A percentile compares a stretch with the other conserved stretches of the same genome.
Evolutionary conservation across 345 rosid species (phyloP).

Genomic region (Isatis tinctoria): DNA sequence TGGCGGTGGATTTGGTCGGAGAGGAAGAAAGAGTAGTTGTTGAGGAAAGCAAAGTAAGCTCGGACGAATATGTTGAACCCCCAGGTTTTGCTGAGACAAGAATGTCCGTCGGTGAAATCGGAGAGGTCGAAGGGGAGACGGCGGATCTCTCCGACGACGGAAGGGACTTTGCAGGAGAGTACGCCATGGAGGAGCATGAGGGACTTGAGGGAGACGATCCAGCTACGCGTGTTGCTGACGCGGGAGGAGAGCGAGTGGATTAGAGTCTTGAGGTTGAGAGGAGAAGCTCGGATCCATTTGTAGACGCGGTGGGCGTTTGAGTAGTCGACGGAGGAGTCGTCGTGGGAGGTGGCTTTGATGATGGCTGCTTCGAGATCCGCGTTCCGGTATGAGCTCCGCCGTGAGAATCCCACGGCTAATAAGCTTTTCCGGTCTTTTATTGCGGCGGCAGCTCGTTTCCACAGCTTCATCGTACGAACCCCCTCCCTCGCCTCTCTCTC

Average conservation of each 20-base stretch:
- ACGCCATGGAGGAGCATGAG: conserved; percentile 74
- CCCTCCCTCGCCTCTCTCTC: background rate
- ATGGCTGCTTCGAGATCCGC: conserved; percentile 59
- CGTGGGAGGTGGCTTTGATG: conserved; percentile 86
- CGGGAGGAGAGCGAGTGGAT: conserved; percentile 44
- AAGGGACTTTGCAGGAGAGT: conserved; percentile 47
- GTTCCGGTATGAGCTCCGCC: conserved; percentile 30
- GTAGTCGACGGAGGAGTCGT: conserved; percentile 53
- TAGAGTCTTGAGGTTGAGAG: conserved; percentile 53
- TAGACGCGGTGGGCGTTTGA: conserved; percentile 57
- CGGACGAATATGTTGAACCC: conserved; percentile 65
- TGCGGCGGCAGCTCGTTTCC: conserved; percentile 66
- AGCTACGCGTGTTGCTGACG: conserved; percentile 52
- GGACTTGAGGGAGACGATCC: conserved; percentile 76
- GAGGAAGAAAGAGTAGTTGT: conserved; percentile 41
- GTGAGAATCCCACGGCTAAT: conserved; percentile 34
- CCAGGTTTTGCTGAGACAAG: conserved; percentile 36
- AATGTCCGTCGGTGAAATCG: conserved; percentile 48
- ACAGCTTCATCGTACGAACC: conserved; percentile 42
- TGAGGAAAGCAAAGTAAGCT: conserved; percentile 56
- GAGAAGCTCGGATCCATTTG: conserved; percentile 58
- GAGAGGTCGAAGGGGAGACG: conserved; percentile 71
- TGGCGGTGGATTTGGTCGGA: conserved; percentile 16
- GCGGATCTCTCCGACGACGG: conserved; percentile 42
- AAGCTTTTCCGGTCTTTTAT: conserved; percentile 76